phyloP scores from a whole-genome alignment of 1,284 basidiomycete genomes.

The Papiliotrema laurentii region DNA sequence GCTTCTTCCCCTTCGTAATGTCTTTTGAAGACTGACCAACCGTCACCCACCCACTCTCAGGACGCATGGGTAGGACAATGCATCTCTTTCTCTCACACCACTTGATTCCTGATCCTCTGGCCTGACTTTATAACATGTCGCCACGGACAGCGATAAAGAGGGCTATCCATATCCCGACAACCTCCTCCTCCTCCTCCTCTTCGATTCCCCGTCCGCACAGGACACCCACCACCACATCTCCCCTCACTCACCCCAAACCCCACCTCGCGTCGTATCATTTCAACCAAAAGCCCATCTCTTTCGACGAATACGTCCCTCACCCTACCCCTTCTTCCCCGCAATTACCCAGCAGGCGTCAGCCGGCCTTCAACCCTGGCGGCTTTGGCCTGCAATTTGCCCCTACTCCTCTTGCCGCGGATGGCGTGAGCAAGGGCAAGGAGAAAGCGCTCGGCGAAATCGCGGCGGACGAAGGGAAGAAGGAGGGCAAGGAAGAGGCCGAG shows the following conservation, averaged over 20 bases:
- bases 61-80: no score
- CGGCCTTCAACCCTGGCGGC: conserved; percentile 43
- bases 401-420: conserved; percentile 12
- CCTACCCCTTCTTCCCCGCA: conserved; percentile 31
- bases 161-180: not conserved
- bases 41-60: no score
- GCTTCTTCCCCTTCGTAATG: conserved; percentile 1
- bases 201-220: not conserved
- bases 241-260: conserved; percentile 17
- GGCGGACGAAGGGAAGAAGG: conserved; percentile 22
- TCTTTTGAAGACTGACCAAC: not conserved
- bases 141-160: not conserved
- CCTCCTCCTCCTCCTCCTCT: not conserved
- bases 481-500: conserved; percentile 41
- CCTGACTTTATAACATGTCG: not conserved
- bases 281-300: conserved; percentile 2
- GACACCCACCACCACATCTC: not conserved
- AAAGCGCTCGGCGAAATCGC: conserved; percentile 18
- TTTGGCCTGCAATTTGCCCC: conserved; percentile 38
- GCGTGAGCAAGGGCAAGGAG: conserved; percentile 19
- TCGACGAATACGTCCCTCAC: conserved; percentile 4
- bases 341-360: conserved; percentile 39
- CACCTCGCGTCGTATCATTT: conserved; percentile 23
- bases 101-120: not conserved
- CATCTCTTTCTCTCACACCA: not conserved